Evolutionary conservation across 805 yeast genomes (phyloP).

Genomic region (Saccharomyces jurei): DNA sequence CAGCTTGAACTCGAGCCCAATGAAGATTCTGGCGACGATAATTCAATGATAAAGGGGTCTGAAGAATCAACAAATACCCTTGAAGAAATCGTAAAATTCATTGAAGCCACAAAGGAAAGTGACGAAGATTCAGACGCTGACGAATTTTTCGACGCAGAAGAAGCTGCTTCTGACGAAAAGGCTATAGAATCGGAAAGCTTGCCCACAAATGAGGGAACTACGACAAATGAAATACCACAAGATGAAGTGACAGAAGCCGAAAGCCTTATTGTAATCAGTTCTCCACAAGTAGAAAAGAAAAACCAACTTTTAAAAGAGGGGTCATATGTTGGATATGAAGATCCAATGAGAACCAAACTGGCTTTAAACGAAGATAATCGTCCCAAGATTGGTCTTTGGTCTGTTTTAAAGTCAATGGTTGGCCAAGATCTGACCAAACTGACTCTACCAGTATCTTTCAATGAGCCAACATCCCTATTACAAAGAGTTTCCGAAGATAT

Average conservation of each 20-base stretch:
- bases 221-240: neutral
- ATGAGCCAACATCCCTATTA: conserved; percentile 85
- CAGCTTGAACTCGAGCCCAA: conserved; percentile 19
- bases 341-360: conserved; percentile 63
- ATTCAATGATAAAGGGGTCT: conserved; percentile 3
- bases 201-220: neutral
- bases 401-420: conserved; percentile 83
- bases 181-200: neutral
- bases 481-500: conserved; percentile 94
- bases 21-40: neutral
- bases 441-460: conserved; percentile 94
- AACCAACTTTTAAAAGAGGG: conserved; percentile 30
- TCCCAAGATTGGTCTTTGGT: conserved; percentile 88
- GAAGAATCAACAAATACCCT: conserved; percentile 17
- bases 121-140: conserved; percentile 42
- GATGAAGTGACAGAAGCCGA: neutral
- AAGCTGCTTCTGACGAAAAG: conserved; percentile 14
- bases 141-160: conserved; percentile 75
- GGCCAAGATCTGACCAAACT: conserved; percentile 96
- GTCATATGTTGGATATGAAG: conserved; percentile 74
- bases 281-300: conserved; percentile 23
- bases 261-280: conserved; percentile 7
- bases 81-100: conserved; percentile 23
- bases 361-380: conserved; percentile 73
- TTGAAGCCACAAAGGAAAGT: conserved; percentile 19